These are phyloP conservation scores for Lipomyces sp. DNA, from an alignment of 805 yeast species.

Conservation along the genomic window DNA sequence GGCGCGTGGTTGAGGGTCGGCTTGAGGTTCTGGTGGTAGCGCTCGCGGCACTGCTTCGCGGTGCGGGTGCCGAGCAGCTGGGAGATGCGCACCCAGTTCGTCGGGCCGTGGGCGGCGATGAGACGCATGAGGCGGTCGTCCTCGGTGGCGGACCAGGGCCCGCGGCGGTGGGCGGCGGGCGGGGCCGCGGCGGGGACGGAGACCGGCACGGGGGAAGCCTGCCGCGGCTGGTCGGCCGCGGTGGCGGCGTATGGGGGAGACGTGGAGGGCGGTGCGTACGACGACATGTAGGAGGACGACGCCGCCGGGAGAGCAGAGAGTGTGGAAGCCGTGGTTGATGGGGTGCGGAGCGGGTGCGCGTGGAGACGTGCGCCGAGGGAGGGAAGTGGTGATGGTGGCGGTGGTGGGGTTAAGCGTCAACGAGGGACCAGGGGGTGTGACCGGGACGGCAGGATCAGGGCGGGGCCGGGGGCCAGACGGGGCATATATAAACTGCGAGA, in stretches of 20 bases:
- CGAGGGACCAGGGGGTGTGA: neutral
- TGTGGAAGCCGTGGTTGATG: constrained; percentile 9
- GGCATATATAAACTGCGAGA: too few relatives aligned
- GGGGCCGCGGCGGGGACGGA: neutral
- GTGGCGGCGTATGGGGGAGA: neutral
- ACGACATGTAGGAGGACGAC: neutral
- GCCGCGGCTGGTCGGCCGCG: constrained; percentile 1
- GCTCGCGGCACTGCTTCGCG: constrained; percentile 87
- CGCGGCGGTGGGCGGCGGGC: constrained; percentile 37
- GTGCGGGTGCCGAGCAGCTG: constrained; percentile 70
- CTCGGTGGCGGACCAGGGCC: constrained; percentile 89
- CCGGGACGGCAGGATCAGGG: neutral
- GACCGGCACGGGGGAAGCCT: neutral
- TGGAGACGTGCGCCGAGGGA: neutral
- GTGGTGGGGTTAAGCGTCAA: neutral
- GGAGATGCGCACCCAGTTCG: constrained; percentile 86
- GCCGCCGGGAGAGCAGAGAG: constrained; percentile 1
- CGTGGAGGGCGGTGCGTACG: neutral
- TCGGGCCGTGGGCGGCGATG: constrained; percentile 68
- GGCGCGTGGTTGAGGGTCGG: constrained; percentile 80
- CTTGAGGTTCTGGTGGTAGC: constrained; percentile 87
- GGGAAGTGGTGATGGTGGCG: neutral
- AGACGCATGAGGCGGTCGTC: constrained; percentile 69
- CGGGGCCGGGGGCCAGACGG: too few relatives aligned
- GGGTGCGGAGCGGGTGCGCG: neutral